A percentile compares a stretch with the other conserved stretches of the same genome.
These are phyloP conservation scores for Talaromyces liani DNA, from an alignment of 495 filamentous ascomycete genomes.

Conservation along the genomic window DNA sequence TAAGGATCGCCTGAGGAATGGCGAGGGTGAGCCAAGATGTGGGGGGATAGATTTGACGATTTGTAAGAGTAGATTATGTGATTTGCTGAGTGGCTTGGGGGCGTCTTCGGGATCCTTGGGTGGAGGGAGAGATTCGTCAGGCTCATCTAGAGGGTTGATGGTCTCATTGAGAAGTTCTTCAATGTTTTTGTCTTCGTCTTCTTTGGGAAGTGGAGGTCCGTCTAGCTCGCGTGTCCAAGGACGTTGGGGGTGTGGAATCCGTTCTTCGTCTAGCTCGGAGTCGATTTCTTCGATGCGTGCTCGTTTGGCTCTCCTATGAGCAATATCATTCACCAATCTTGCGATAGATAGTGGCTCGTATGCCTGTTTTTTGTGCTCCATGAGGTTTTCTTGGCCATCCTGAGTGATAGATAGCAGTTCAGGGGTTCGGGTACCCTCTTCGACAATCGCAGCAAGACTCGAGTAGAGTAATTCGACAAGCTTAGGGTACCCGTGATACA, in stretches of 20 bases:
- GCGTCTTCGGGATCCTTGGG: conserved; percentile 45
- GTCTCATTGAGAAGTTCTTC: conserved; percentile 22
- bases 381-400: conserved; percentile 16
- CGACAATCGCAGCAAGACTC: conserved; percentile 71
- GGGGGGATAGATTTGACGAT: conserved; percentile 69
- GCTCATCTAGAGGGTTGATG: conserved; percentile 14
- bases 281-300: conserved; percentile 23
- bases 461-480: conserved; percentile 82
- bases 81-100: conserved; percentile 45
- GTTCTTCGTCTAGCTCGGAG: conserved; percentile 23
- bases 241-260: conserved; percentile 25
- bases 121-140: conserved; percentile 30
- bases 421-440: conserved; percentile 64
- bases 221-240: conserved; percentile 28
- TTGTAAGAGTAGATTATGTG: conserved; percentile 54
- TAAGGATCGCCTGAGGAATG: conserved; percentile 66
- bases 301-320: conserved; percentile 29
- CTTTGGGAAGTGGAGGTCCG: conserved; percentile 20
- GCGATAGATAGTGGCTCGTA: conserved; percentile 30
- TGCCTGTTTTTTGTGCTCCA: conserved; percentile 31
- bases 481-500: conserved; percentile 85
- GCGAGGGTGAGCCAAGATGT: conserved; percentile 77
- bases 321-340: conserved; percentile 28
- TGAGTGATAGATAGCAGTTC: conserved; percentile 45
- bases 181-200: conserved; percentile 21